phyloP scores from a whole-genome alignment of 257 asterid genomes.

The Penstemon newberryi region DNA sequence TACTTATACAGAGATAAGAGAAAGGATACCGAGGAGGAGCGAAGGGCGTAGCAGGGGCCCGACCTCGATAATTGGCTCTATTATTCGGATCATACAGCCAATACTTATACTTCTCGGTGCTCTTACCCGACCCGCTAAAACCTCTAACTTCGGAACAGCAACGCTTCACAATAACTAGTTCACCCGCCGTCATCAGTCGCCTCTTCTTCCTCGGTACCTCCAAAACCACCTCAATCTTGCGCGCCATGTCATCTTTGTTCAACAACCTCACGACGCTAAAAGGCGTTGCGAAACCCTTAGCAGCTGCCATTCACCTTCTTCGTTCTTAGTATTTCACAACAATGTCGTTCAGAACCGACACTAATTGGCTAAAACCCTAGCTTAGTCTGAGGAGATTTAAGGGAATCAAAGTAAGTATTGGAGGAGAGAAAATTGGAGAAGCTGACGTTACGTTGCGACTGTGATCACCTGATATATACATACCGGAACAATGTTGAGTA shows the following conservation, averaged over 20 bases:
- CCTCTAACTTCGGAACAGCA: slow-evolving; percentile 56
- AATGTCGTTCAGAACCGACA: slow-evolving; percentile 14
- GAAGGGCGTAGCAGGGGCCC: slow-evolving; percentile 47
- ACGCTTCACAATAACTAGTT: slow-evolving; percentile 39
- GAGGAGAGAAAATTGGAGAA: no score
- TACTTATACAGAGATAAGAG: not conserved
- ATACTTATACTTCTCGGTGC: slow-evolving; percentile 36
- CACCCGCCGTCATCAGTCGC: slow-evolving; percentile 19
- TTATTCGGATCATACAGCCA: slow-evolving; percentile 37
- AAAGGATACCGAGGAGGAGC: slow-evolving; percentile 53
- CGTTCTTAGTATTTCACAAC: slow-evolving; percentile 22
- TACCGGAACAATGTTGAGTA: no score
- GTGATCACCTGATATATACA: no score
- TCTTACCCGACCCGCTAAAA: slow-evolving; percentile 32
- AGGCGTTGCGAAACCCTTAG: slow-evolving; percentile 56
- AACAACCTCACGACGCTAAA: slow-evolving; percentile 31
- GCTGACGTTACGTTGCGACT: no score
- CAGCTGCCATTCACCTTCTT: slow-evolving; percentile 47
- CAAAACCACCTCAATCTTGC: slow-evolving; percentile 32
- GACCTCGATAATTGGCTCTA: slow-evolving; percentile 29
- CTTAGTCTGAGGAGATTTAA: no score
- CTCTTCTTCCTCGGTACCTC: slow-evolving; percentile 55
- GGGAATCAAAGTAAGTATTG: no score
- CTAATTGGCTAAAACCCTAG: no score
- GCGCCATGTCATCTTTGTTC: slow-evolving; percentile 39